Conservation (phyloP, 2,329 filamentous ascomycete species). For the Pseudogymnoascus verrucosus region DNA sequence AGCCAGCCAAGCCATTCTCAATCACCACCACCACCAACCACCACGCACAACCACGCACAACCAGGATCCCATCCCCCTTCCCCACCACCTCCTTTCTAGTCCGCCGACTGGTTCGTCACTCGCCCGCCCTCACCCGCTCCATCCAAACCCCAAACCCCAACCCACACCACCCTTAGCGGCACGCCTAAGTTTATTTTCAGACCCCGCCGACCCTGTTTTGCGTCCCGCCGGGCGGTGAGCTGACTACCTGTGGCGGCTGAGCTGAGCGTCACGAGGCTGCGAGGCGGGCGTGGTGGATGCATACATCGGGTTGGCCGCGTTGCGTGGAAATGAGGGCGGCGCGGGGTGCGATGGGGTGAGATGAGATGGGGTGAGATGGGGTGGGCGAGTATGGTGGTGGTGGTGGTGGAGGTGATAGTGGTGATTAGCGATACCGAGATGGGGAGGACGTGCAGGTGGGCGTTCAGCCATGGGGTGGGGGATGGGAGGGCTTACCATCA, state of each 20-base stretch:
- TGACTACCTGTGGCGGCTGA: neutral
- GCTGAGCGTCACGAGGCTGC: neutral
- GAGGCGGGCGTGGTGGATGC: neutral
- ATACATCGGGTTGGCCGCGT: neutral
- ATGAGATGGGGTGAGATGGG: neutral
- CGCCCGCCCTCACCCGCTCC: neutral
- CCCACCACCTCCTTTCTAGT: too few species aligned
- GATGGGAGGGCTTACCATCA: neutral
- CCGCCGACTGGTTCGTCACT: neutral
- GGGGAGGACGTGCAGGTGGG: neutral
- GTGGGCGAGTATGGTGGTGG: too few species aligned
- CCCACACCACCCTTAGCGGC: neutral
- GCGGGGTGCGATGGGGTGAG: neutral
- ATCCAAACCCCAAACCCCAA: neutral
- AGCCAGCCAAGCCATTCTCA: neutral
- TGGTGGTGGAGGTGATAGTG: too few species aligned
- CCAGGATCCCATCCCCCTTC: neutral
- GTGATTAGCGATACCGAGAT: neutral
- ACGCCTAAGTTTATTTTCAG: neutral
- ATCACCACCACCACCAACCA: neutral
- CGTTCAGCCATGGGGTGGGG: neutral
- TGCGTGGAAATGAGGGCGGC: neutral
- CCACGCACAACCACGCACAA: neutral
- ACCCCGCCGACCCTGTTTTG: neutral
- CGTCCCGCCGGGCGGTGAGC: neutral